Percentiles rank a stretch among this genome's conserved stretches.
These are phyloP conservation scores for Colletotrichum echinochloae DNA, from an alignment of 2,329 filamentous ascomycete genomes.

Conservation along the genomic window DNA sequence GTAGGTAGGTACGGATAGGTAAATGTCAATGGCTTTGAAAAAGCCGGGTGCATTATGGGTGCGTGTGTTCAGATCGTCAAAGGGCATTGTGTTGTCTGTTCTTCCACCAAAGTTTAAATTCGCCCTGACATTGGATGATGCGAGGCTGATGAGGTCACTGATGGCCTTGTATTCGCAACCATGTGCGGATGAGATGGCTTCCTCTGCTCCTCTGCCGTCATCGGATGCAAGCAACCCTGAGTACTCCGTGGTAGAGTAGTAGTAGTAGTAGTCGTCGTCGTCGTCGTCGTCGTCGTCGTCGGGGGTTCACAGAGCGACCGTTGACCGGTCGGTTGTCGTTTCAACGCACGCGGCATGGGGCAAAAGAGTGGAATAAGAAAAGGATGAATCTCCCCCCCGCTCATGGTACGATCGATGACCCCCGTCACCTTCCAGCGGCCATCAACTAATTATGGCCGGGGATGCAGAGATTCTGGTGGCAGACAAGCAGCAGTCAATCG, in stretches of 20 bases:
- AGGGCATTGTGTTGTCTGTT: background rate
- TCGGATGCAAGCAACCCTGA: background rate
- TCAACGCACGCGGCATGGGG: background rate
- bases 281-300: too few species aligned
- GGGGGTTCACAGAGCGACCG: background rate
- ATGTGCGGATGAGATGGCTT: background rate
- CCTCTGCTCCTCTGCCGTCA: background rate
- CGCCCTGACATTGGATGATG: background rate
- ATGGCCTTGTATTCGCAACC: background rate
- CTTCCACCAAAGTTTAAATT: background rate
- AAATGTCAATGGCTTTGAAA: background rate
- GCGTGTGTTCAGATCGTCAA: background rate
- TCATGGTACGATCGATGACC: background rate
- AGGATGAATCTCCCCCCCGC: background rate
- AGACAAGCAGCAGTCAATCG: background rate
- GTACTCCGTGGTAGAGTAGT: too few species aligned
- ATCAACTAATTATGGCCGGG: too few species aligned
- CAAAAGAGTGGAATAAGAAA: background rate
- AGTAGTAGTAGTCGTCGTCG: too few species aligned
- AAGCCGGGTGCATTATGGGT: background rate
- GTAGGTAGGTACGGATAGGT: background rate
- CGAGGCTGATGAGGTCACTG: constrained; percentile 12
- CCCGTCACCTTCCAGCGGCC: too few species aligned
- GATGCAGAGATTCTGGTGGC: background rate
- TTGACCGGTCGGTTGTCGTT: constrained; percentile 14